Percentiles rank a stretch among this genome's conserved stretches.
Conservation (phyloP, 495 filamentous ascomycete genomes). For the Corynascus novoguineensis region DNA sequence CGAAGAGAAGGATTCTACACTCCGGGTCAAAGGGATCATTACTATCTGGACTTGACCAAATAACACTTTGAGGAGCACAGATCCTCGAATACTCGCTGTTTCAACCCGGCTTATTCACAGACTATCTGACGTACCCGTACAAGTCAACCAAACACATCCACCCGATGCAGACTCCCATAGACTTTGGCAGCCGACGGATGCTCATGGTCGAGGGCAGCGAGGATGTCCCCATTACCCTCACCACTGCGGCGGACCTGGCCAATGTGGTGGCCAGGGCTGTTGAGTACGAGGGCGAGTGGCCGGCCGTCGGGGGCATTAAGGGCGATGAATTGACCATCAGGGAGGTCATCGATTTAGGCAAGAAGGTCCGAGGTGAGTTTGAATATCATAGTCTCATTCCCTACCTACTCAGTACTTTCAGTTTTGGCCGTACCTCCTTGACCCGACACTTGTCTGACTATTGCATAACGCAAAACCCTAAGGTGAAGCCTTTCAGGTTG, state of each 20-base stretch:
- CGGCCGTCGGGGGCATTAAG: slow-evolving; percentile 47
- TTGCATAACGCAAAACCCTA: no score
- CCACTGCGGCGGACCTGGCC: slow-evolving; percentile 44
- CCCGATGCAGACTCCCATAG: slow-evolving; percentile 34
- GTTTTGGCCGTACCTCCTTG: no score
- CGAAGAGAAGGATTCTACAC: no score
- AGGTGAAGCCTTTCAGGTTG: slow-evolving; percentile 38
- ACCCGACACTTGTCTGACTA: no score
- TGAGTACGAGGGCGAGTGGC: slow-evolving; percentile 54
- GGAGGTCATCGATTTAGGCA: slow-evolving; percentile 43
- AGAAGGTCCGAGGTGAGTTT: slow-evolving; percentile 46
- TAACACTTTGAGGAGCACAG: background rate
- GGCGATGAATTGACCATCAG: slow-evolving; percentile 40
- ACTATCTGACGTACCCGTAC: slow-evolving; percentile 50
- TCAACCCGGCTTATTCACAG: slow-evolving; percentile 49
- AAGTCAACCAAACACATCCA: slow-evolving; percentile 46
- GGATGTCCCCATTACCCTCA: slow-evolving; percentile 40
- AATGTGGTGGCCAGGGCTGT: slow-evolving; percentile 46
- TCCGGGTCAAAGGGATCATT: background rate
- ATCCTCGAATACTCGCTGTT: slow-evolving; percentile 54
- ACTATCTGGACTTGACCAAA: background rate
- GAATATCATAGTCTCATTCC: no score
- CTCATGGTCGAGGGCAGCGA: slow-evolving; percentile 47
- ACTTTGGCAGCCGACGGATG: slow-evolving; percentile 43
- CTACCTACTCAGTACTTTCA: no score